Base-by-base conservation (phyloP, 2,329 filamentous ascomycete species). In the Diaporthe citri region DNA sequence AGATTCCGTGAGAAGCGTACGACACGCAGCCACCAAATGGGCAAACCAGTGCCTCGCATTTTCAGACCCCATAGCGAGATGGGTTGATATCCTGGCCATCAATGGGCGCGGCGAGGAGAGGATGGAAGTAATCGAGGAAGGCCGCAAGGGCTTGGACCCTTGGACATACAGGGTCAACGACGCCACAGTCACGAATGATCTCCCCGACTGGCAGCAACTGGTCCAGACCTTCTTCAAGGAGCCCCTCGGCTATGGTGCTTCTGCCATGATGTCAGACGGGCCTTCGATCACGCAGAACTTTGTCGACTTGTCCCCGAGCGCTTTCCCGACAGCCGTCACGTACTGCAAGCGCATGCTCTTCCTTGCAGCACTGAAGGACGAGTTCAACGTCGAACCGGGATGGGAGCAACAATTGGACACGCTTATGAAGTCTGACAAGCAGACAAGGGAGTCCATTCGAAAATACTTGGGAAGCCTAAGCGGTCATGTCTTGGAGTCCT, bases 21-120 rank as follows among this genome's bases (percentile, higher is more conserved):
- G 94, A 10, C 97, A 96, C 83, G 93, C 95, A 28, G 93, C 93
- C 34, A 92, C 97, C 10, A 94, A 97, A 74, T 98, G 96, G 88
- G 95, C 95, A 15, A 98, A 98, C 81, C 90, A 94, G 69, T 97
- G 95, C 80, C 87, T 99, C 7, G 90, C 93, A 0, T 98, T 95
- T 79, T 88, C 88, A 28, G 95, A 98, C 80, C 88, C 95, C 13
- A 87, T 93, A 51, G 97, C 92, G 36, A 91, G 97, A 66, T 98
- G 95, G 94, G 94, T 98, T 62, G 92, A 98, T 82, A 90, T 98
- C 22, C 88, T 98, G 67, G 96, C 96, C 10, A 86, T 97, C 12
- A 91, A 90, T 22, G 92, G 92, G 17, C 88, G 88, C 4, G 83
- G 86, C 3, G 89, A 91, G 69, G 93, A 96, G 81, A 90, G 94